A percentile compares a stretch with the other conserved stretches of the same genome.
These are phyloP conservation scores for Chalciporus sphaerocephalus DNA, from an alignment of 768 basidiomycete species.

Conservation along the genomic window DNA sequence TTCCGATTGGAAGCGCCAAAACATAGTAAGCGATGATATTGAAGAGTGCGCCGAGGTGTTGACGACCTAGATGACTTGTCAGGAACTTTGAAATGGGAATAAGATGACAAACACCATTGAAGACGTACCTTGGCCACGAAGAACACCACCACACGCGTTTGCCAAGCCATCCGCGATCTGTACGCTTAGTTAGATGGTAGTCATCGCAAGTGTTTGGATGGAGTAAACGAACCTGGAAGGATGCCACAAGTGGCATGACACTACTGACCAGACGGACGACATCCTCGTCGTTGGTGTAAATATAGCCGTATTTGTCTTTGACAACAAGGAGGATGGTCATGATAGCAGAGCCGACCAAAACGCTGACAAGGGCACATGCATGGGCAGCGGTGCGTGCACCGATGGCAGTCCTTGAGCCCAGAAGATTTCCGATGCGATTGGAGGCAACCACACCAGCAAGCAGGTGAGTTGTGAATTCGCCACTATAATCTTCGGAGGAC, in stretches of 20 bases:
- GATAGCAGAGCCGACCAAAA: slow-evolving; percentile 52
- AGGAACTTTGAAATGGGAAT: not conserved
- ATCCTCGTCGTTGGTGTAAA: slow-evolving; percentile 61
- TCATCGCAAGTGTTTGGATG: not conserved
- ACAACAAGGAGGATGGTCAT: slow-evolving; percentile 55
- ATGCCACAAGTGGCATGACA: slow-evolving; percentile 52
- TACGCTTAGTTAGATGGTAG: too few species aligned
- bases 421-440: slow-evolving; percentile 67
- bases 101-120: too few species aligned
- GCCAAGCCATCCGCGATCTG: slow-evolving; percentile 52
- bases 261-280: slow-evolving; percentile 47
- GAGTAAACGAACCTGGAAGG: slow-evolving; percentile 41
- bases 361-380: slow-evolving; percentile 59
- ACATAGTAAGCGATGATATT: slow-evolving; percentile 65
- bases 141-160: slow-evolving; percentile 46
- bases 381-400: slow-evolving; percentile 59
- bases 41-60: slow-evolving; percentile 71
- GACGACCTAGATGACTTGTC: slow-evolving; percentile 36
- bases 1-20: slow-evolving; percentile 49
- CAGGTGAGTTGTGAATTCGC: not conserved
- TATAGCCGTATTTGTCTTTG: slow-evolving; percentile 59
- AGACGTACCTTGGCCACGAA: slow-evolving; percentile 43
- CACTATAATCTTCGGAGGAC: not conserved
- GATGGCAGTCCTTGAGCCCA: slow-evolving; percentile 50
- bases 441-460: slow-evolving; percentile 60